These are phyloP conservation scores for Magnaporthales sp. DNA, from an alignment of 2,329 filamentous ascomycete species.

Conservation along the genomic window DNA sequence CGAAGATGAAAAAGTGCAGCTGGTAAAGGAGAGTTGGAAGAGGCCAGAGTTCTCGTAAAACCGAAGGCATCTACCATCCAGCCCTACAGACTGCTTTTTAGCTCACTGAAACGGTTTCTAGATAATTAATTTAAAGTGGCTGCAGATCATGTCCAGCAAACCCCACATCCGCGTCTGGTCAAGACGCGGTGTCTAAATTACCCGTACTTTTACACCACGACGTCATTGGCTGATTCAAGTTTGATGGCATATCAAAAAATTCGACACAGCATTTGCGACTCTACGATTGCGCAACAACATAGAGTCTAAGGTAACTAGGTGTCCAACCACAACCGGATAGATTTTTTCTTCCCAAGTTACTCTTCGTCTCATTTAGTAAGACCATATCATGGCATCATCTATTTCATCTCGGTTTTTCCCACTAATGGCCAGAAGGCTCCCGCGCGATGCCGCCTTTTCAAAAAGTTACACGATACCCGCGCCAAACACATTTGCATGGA, in stretches of 20 bases:
- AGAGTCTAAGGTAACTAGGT: not conserved
- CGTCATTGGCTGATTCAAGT: not conserved
- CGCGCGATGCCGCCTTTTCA: not conserved
- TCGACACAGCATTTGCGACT: not conserved
- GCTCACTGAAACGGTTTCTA: not conserved
- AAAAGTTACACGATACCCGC: not conserved
- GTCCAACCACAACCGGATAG: not conserved
- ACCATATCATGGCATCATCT: not conserved
- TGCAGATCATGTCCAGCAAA: not conserved
- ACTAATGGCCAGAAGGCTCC: not conserved
- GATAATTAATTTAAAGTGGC: not conserved
- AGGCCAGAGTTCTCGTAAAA: not conserved
- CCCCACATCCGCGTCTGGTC: not conserved
- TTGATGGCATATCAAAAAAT: not conserved
- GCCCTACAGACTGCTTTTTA: not conserved
- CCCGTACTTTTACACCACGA: not conserved
- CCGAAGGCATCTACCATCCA: not conserved
- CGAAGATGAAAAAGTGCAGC: not conserved
- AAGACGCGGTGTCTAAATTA: not conserved
- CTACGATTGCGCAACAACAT: not conserved
- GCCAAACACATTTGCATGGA: not conserved
- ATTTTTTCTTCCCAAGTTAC: not conserved
- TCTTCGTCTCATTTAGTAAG: too few species aligned
- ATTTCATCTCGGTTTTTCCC: not conserved
- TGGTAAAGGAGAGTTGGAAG: not conserved